phyloP scores from a whole-genome alignment of 163 green algal genomes.

The Chlamydomonas reinhardtii region DNA sequence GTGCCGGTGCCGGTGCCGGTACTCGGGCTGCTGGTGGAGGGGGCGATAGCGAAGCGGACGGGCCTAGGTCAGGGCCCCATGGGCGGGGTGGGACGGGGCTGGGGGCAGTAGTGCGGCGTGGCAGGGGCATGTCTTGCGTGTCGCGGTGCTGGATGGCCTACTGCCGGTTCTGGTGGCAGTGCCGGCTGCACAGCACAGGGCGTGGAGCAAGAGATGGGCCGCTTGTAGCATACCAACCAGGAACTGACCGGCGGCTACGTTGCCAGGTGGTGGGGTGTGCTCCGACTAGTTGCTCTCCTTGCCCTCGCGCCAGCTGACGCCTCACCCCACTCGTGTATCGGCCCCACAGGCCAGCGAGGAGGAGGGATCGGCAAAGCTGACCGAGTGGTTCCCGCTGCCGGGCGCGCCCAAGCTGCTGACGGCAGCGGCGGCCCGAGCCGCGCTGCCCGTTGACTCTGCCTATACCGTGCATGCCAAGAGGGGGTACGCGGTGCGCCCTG shows the following conservation, averaged over 20 bases:
- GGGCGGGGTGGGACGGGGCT: not conserved
- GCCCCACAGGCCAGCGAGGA: constrained; percentile 25
- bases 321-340: not conserved
- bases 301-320: too few relatives aligned
- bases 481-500: constrained; percentile 19
- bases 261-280: too few relatives aligned
- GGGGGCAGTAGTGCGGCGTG: not conserved
- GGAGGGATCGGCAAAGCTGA: constrained; percentile 6
- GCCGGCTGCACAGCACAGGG: too few relatives aligned
- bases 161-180: not conserved
- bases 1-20: not conserved
- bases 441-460: not conserved
- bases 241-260: too few relatives aligned
- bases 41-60: too few relatives aligned
- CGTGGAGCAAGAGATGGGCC: not conserved
- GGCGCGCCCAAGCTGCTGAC: constrained; percentile 21
- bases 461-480: not conserved
- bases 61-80: too few relatives aligned
- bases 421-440: not conserved
- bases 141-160: too few relatives aligned
- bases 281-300: not conserved
- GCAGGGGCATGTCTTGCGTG: not conserved
- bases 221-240: too few relatives aligned
- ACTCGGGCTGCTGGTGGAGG: too few relatives aligned
- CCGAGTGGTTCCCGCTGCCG: constrained; percentile 42